Base-by-base conservation (phyloP, 768 basidiomycete genomes). In the Fistulinella prunicolor region DNA sequence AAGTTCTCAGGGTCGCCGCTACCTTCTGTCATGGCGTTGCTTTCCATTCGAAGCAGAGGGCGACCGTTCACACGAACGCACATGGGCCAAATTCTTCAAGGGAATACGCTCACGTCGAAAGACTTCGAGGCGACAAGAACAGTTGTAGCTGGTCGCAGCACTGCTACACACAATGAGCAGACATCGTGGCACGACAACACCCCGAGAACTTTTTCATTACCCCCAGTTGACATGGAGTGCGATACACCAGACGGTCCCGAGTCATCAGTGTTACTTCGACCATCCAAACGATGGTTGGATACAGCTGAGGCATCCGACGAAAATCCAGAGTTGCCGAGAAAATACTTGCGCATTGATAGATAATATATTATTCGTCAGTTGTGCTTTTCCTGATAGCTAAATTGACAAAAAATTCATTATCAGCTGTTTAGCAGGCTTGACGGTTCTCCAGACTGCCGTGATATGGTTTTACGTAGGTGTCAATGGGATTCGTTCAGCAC, bases 11-110 rank as follows among this genome's bases (percentile, higher is more conserved):
- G 48, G 21, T 73, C 67, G 23, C 73, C 71, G 10, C 34, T 76
- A 0, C 46, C 56, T 13, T 59, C 63, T 19, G 44, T 65, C 34
- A 49, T 50, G 46, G 52, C 38, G 7, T 23, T 62, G 9, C 39
- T 65, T 34, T 38, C 42, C 17, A 47, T 67, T 34, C 63, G 73
- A 23, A 65, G 70, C 47, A 75, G 71, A 49, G 72, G 72, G 14
- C 17, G 16, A 20, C 29, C 35, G 16, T 36, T 36, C 17, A 10
- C 16, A 36, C 17, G 17, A 7, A 36, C 35, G n/a, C 35, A 36
- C 35, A 36, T 36, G 35, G 35, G 35, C 6, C 16, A 10, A 36
- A n/a, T 36, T 36, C 35, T 36, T 7, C 32, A 22, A 22, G 38
- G 37, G 10, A 13, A 19, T n/a, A 1, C 8, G n/a, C 46, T 35